These are phyloP conservation scores for Aureobasidium sp. DNA, from an alignment of 2,329 filamentous ascomycete genomes.

Conservation along the genomic window DNA sequence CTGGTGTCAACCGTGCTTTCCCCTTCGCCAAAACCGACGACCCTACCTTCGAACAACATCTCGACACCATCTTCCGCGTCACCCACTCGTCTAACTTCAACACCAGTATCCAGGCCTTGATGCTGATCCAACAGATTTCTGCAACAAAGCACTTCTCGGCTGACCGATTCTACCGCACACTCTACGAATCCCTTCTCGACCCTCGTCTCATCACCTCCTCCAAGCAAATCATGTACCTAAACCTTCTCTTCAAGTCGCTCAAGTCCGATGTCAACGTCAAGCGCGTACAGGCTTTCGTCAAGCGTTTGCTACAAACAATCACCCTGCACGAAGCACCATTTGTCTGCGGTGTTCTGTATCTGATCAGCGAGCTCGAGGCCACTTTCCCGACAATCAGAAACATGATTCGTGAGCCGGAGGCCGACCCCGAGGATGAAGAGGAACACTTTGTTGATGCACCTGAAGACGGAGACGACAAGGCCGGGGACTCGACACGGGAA, in stretches of 20 bases:
- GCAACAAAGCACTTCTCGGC: slow-evolving; percentile 70
- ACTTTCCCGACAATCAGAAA: slow-evolving; percentile 74
- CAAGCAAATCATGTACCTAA: slow-evolving; percentile 92
- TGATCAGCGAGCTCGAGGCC: slow-evolving; percentile 71
- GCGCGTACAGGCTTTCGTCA: slow-evolving; percentile 91
- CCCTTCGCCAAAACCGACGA: slow-evolving; percentile 82
- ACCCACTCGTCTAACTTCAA: slow-evolving; percentile 99
- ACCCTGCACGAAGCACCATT: slow-evolving; percentile 89
- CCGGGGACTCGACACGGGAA: slow-evolving; percentile 14
- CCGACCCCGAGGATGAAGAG: slow-evolving; percentile 64
- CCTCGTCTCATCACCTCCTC: slow-evolving; percentile 82
- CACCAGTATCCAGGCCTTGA: slow-evolving; percentile 89
- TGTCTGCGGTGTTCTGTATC: slow-evolving; percentile 84
- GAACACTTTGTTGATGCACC: slow-evolving; percentile 62
- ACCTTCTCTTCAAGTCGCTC: slow-evolving; percentile 78
- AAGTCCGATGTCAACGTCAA: slow-evolving; percentile 87
- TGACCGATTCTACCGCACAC: slow-evolving; percentile 87
- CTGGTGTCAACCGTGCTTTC: slow-evolving; percentile 91
- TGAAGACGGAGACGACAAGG: slow-evolving; percentile 45
- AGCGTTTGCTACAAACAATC: slow-evolving; percentile 81
- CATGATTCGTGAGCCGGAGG: slow-evolving; percentile 74
- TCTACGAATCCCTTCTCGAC: slow-evolving; percentile 92
- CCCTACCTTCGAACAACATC: slow-evolving; percentile 73
- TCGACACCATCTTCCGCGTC: slow-evolving; percentile 90
- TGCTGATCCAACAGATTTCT: slow-evolving; percentile 89